Base-by-base conservation (phyloP, 2,329 filamentous ascomycete species). In the Scortechinia acanthostroma region DNA sequence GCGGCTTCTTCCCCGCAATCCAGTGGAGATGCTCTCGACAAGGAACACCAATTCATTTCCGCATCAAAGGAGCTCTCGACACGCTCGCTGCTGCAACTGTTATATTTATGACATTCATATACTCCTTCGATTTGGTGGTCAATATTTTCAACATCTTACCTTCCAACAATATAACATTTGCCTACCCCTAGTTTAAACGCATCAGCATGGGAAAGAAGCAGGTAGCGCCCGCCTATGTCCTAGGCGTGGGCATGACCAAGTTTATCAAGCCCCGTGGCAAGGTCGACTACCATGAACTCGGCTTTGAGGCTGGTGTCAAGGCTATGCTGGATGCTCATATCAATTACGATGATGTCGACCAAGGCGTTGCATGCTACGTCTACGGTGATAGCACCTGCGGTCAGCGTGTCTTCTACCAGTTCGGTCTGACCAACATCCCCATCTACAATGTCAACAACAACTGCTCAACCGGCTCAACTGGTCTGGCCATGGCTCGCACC, bases 361-460 rank as follows among this genome's bases (percentile, higher is more conserved):
- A 94, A 61, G 91, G 89, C 50, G 77, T 97, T 10, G 93, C 91
- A n/a, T 96, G 91, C 75, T 97, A 95, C 73, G 95, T 90, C 75
- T 96, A 95, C 63, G 91, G 91, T 59, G 91, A 97, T 71, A 90
- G 83, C 51, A 95, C 91, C 46, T 93, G 87, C 66, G 91, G 91
- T 42, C 91, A 97, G 73, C 85, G 91, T 52, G 91, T 97, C 58
- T 96, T 97, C 69, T 97, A 97, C 70, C 91, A 97, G 69, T 96
- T 97, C 64, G 93, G 91, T 70, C 91, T 97, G 84, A 96, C 91
- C 37, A 76, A 86, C 58, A 96, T 97, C 55, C 91, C 91, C 57
- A 89, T 97, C 61, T 91, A 94, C 74, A 97, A 97, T 59, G 89
- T 95, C 59, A 97, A 96, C 77, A 97, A 97, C 76, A 96, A 96